A percentile compares a stretch with the other conserved stretches of the same genome.
phyloP scores from a whole-genome alignment of 306 rosid species.

The Ziziphus jujuba region DNA sequence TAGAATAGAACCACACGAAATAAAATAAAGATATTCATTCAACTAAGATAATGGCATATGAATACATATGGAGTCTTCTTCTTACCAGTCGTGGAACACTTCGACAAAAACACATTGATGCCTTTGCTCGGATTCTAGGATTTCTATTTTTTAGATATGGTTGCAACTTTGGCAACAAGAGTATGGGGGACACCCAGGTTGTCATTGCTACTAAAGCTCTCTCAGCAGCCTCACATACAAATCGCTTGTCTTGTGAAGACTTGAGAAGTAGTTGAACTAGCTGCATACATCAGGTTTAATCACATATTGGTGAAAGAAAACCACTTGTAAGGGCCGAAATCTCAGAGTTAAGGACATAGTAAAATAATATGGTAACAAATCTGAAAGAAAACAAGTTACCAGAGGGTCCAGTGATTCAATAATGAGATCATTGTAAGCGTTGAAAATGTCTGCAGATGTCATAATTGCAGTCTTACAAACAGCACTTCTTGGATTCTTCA shows the following conservation, averaged over 20 bases:
- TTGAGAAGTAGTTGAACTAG: constrained; percentile 94
- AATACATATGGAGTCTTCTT: constrained; percentile 18
- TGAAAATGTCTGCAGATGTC: constrained; percentile 94
- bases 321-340: constrained; percentile 7
- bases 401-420: constrained; percentile 87
- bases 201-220: constrained; percentile 88
- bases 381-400: constrained; percentile 48
- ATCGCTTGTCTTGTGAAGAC: constrained; percentile 96
- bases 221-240: constrained; percentile 97
- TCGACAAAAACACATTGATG: constrained; percentile 80
- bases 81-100: constrained; percentile 90
- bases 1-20: background rate
- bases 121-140: constrained; percentile 95
- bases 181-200: constrained; percentile 67
- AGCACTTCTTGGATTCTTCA: constrained; percentile 96
- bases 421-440: constrained; percentile 63
- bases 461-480: constrained; percentile 95
- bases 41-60: constrained; percentile 9
- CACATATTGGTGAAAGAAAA: constrained; percentile 19
- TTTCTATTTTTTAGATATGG: constrained; percentile 80
- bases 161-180: constrained; percentile 83
- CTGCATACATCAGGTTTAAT: constrained; percentile 48
- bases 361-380: constrained; percentile 12
- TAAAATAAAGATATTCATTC: background rate
- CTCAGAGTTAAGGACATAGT: constrained; percentile 20